Evolutionary conservation across 495 filamentous ascomycete species (phyloP), one percentile per base, ranked within the genome.

Genomic region (Penicillium canescens): DNA sequence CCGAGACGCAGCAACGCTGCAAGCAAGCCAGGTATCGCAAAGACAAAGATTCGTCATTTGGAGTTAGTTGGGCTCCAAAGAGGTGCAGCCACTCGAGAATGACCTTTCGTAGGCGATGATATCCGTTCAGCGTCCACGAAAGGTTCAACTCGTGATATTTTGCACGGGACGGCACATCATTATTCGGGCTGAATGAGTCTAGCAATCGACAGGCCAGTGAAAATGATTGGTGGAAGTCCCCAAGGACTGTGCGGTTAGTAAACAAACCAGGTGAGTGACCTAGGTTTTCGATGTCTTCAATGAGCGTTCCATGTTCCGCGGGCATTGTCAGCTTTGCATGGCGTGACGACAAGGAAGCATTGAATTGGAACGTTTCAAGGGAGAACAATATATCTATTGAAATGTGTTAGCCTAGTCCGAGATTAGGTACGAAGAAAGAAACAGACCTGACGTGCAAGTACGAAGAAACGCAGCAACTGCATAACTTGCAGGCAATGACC

Each of bases 391-490:
- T 66, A 46, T 77, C 75, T 78, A 47, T 10, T 40, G 26, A 38
- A 23, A 21, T 31, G 2, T 31, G 41, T 73, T 46, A 72, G 60
- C 50, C 20, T 21, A 18, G 41, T 34, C 9, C 14, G 12, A 44
- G 34, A 4, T 40, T 24, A 23, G 8, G 8, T 35, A 48, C 20
- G 34, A 21, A 46, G 42, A 12, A 31, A 39, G 44, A 31, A 20
- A 70, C 70, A 26, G 44, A 78, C 75, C 75, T 18, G 64, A 68
- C 35, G 59, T 62, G 56, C 66, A 74, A 53, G 62, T 60, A 31
- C 68, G 67, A 33, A 76, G 46, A 38, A 76, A 69, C 18, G 65
- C 60, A 52, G 67, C 49, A 45, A 69, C 55, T 4, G 63, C 62
- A 57, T 68, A 56, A 28, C 52, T 62, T 24, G 66, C 60, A 36